These are phyloP conservation scores for Paecilomyces sp. DNA, from an alignment of 2,329 filamentous ascomycete species.

Conservation along the genomic window DNA sequence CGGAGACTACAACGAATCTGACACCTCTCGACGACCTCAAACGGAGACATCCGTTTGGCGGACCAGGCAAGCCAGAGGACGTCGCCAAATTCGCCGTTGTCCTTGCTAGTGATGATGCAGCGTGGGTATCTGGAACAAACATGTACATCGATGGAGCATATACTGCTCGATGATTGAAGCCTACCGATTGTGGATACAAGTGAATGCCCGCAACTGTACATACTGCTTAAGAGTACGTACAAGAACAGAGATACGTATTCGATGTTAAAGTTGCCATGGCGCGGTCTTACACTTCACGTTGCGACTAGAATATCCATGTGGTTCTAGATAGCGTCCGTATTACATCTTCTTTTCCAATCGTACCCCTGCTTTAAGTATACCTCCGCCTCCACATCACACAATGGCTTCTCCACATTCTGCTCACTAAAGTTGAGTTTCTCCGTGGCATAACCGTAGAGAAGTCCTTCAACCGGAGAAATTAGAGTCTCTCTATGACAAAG, in stretches of 20 bases:
- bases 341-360: neutral
- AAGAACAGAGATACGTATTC: neutral
- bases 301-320: neutral
- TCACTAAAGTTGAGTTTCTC: neutral
- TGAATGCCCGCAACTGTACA: neutral
- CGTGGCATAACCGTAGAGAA: neutral
- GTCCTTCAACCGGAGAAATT: neutral
- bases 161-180: neutral
- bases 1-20: slow-evolving; percentile 9
- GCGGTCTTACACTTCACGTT: neutral
- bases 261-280: neutral
- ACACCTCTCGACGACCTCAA: slow-evolving; percentile 13
- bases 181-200: neutral
- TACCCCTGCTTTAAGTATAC: neutral
- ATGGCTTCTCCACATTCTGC: neutral
- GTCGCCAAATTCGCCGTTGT: neutral
- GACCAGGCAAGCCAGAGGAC: slow-evolving; percentile 18
- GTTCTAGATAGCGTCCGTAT: neutral
- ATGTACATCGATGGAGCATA: neutral
- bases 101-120: neutral
- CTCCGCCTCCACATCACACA: neutral
- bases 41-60: slow-evolving; percentile 19
- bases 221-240: neutral
- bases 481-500: neutral
- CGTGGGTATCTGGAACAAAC: neutral